phyloP scores from a whole-genome alignment of 2,329 filamentous ascomycete species.

The Fusarium sarcochroum region DNA sequence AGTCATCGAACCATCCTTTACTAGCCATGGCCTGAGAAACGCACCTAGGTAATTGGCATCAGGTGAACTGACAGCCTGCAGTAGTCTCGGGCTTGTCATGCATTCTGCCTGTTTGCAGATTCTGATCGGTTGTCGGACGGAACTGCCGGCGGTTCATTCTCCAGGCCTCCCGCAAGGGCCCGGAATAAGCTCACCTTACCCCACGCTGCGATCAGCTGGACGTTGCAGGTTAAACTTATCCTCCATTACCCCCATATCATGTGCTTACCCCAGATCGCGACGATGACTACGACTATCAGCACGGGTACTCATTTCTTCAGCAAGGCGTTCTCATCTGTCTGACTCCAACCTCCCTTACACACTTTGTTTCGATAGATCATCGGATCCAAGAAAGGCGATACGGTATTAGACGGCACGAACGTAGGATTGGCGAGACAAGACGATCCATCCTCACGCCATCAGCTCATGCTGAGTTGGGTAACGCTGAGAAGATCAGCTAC shows the following conservation, averaged over 20 bases:
- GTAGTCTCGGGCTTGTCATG: background rate
- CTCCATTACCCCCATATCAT: background rate
- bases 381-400: no score
- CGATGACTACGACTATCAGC: background rate
- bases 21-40: background rate
- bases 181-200: background rate
- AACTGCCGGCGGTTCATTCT: slow-evolving; percentile 24
- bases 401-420: no score
- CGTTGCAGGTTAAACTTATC: background rate
- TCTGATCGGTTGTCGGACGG: slow-evolving; percentile 19
- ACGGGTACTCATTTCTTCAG: background rate
- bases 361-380: no score
- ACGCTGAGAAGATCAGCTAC: background rate
- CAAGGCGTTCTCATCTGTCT: background rate
- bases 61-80: slow-evolving; percentile 19
- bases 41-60: background rate
- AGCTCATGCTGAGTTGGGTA: no score
- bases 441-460: no score
- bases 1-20: slow-evolving; percentile 1
- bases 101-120: slow-evolving; percentile 4
- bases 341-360: background rate
- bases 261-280: background rate
- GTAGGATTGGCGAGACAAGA: no score
- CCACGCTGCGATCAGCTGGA: background rate
- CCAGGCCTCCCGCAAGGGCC: background rate